Evolutionary conservation across 2,329 filamentous ascomycete species (phyloP).

Genomic region (Pseudogymnoascus sp.): DNA sequence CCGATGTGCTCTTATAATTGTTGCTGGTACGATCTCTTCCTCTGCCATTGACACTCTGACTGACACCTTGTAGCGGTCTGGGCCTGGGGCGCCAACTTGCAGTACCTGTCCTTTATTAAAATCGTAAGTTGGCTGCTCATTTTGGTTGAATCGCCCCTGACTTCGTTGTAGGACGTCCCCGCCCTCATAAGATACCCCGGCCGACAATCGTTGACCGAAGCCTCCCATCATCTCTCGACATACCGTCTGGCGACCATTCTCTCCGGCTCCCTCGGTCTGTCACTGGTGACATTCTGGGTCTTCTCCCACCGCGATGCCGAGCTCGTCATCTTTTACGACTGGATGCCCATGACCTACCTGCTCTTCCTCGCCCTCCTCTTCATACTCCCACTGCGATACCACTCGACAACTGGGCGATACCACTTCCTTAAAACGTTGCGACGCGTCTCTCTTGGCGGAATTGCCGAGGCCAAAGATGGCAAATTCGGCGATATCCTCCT

Average conservation of each 20-base stretch:
- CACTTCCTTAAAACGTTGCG: slow-evolving; percentile 69
- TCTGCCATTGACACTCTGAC: slow-evolving; percentile 1
- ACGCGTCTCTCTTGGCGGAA: slow-evolving; percentile 73
- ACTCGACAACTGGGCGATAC: slow-evolving; percentile 62
- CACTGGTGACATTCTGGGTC: slow-evolving; percentile 75
- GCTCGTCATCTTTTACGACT: slow-evolving; percentile 70
- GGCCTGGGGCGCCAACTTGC: slow-evolving; percentile 90
- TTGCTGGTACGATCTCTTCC: slow-evolving; percentile 57
- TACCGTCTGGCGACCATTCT: slow-evolving; percentile 79
- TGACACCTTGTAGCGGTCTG: slow-evolving; percentile 60
- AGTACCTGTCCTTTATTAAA: slow-evolving; percentile 69
- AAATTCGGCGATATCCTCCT: slow-evolving; percentile 93
- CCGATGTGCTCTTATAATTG: slow-evolving; percentile 75
- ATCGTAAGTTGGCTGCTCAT: slow-evolving; percentile 48
- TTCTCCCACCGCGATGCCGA: slow-evolving; percentile 62
- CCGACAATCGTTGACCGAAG: slow-evolving; percentile 60
- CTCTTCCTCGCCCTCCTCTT: slow-evolving; percentile 63
- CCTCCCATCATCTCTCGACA: slow-evolving; percentile 69
- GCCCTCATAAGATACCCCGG: slow-evolving; percentile 77
- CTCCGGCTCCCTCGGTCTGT: slow-evolving; percentile 60
- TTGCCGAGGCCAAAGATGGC: slow-evolving; percentile 78
- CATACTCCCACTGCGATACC: slow-evolving; percentile 60
- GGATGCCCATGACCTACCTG: slow-evolving; percentile 79
- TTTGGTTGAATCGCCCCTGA: slow-evolving; percentile 3
- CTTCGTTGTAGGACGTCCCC: slow-evolving; percentile 58